Evolutionary conservation across 345 rosid genomes (phyloP), one percentile per base, ranked within the genome.

Genomic region (Balakata baccata): DNA sequence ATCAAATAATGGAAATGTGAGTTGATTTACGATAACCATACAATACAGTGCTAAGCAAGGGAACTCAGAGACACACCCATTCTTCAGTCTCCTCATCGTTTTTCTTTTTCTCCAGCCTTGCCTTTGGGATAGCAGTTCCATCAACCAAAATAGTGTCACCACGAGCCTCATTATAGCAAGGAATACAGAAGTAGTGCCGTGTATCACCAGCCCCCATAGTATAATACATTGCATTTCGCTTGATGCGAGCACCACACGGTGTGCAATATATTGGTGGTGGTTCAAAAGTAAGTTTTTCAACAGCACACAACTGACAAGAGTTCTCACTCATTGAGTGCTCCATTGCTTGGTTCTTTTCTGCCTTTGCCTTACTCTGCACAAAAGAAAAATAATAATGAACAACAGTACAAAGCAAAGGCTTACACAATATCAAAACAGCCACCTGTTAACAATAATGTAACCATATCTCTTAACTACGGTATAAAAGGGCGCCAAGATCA

Each of bases 81-180:
- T 96, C 99, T 90, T 93, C 99, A 77, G 96, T 91, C 85, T 93
- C 99, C 86, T 93, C 98, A 39, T 96, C 97, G 71, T 96, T 96
- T 86, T 89, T 93, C 92, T 91, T 96, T 87, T 96, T 96, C 82
- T 93, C 98, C 73, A 96, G 96, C 78, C 86, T 88, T 73, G 86
- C 85, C 85, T 96, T 96, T 3, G 73, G 84, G 65, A 88, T 84
- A 38, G 83, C 0, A 75, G 78, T 75, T 82, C 96, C 99, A 78
- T 96, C 99, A 70, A 82, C 94, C 73, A 74, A 57, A 66, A 96
- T 85, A 52, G 74, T 70, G 56, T 96, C 98, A 69, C 99, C 99
- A 66, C 98, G 98, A 76, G 97, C 85, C 75, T 93, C 98, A 75
- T 96, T 93, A 80, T 91, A 92, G 81, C 99, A 96, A 34, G 97